phyloP scores from a whole-genome alignment of 805 yeast genomes.

The Ogataea wickerhamii region DNA sequence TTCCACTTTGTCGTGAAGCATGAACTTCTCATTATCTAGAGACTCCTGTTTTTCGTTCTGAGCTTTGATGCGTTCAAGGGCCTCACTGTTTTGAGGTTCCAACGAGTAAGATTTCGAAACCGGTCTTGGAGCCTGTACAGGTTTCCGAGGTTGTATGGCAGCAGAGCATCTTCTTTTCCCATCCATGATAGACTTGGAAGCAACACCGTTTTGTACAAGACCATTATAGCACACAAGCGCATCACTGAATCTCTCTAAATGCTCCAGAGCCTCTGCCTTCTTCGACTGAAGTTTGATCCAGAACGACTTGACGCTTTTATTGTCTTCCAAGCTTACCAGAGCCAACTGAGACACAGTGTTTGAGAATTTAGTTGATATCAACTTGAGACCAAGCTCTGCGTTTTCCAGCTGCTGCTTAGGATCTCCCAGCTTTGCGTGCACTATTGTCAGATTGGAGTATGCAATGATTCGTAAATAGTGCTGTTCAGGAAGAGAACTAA shows the following conservation, averaged over 20 bases:
- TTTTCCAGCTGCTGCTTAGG: conserved; percentile 47
- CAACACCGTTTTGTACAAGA: conserved; percentile 65
- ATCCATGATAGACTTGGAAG: conserved; percentile 63
- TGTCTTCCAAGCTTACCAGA: conserved; percentile 39
- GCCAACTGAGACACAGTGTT: conserved; percentile 17
- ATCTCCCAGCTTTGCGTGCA: conserved; percentile 67
- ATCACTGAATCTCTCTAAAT: conserved; percentile 62
- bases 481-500: conserved; percentile 49
- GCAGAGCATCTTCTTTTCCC: conserved; percentile 77
- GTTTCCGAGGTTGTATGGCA: conserved; percentile 52
- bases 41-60: conserved; percentile 43
- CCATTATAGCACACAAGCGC: conserved; percentile 60
- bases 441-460: conserved; percentile 70
- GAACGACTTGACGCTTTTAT: conserved; percentile 59
- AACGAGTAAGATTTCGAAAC: conserved; percentile 7
- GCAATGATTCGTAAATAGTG: conserved; percentile 69
- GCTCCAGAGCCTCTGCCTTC: conserved; percentile 83
- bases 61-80: conserved; percentile 48
- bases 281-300: conserved; percentile 68
- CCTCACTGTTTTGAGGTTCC: conserved; percentile 30
- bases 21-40: conserved; percentile 55
- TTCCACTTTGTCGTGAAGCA: conserved; percentile 61
- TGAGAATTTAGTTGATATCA: conserved; percentile 34
- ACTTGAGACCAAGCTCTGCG: conserved; percentile 45
- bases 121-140: conserved; percentile 26